A percentile compares a stretch with the other conserved stretches of the same genome.
Conservation (phyloP, 2,329 filamentous ascomycete genomes). For the Colletotrichum chlorophyti region DNA sequence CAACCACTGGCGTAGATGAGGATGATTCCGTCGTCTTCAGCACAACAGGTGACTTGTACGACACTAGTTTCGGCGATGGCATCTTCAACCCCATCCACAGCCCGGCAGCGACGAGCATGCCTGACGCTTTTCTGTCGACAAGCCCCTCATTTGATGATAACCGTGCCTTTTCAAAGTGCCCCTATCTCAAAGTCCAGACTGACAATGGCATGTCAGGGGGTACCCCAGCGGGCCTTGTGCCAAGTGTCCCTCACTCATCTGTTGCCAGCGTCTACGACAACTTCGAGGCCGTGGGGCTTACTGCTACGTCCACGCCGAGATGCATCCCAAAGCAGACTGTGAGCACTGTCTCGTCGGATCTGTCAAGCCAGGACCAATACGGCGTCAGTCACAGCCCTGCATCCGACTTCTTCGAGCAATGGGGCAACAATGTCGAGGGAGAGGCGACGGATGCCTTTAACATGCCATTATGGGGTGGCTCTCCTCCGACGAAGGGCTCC, state of each 20-base stretch:
- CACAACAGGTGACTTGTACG: not conserved
- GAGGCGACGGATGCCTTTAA: not conserved
- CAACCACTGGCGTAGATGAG: slow-evolving; percentile 7
- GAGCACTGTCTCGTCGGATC: slow-evolving; percentile 2
- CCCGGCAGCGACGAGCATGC: slow-evolving; percentile 9
- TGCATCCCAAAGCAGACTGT: not conserved
- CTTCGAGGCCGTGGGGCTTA: not conserved
- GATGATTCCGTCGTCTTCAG: slow-evolving; percentile 12
- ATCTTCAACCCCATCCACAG: not conserved
- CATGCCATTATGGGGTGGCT: not conserved
- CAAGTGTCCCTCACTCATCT: not conserved
- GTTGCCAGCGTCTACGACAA: not conserved
- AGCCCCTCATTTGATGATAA: slow-evolving; percentile 6
- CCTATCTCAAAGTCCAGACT: not conserved
- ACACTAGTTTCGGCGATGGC: not conserved
- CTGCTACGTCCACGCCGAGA: not conserved
- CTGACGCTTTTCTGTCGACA: not conserved
- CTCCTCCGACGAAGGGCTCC: not conserved
- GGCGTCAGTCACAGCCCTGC: not conserved
- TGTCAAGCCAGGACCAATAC: not conserved
- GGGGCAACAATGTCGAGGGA: not conserved
- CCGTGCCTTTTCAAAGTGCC: not conserved
- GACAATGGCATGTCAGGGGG: not conserved
- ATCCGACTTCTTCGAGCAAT: slow-evolving; percentile 2
- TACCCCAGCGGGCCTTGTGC: not conserved